A percentile compares a stretch with the other conserved stretches of the same genome.
Evolutionary conservation across 164 flowering plant genomes (phyloP).

Genomic region (Umbilicus rupestris): DNA sequence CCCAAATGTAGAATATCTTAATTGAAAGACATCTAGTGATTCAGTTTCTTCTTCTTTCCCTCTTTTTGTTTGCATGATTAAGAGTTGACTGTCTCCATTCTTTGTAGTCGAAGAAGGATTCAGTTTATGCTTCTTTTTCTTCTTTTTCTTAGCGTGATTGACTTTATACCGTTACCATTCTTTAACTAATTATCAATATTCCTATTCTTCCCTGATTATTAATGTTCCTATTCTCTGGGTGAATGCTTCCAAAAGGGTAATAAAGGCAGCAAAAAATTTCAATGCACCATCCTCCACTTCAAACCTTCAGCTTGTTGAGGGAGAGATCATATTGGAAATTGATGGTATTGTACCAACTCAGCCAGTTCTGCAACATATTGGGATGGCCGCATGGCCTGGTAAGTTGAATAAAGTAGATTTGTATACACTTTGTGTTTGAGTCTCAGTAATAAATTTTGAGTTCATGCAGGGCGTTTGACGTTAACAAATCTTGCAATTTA

Average conservation of each 20-base stretch:
- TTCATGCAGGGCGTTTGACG: constrained; percentile 55
- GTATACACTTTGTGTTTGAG: neutral
- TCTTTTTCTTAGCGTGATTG: neutral
- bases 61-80: neutral
- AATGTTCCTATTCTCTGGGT: neutral
- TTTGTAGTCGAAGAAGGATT: neutral
- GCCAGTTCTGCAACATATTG: constrained; percentile 83
- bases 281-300: constrained; percentile 27
- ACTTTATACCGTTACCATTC: neutral
- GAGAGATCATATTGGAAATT: constrained; percentile 60
- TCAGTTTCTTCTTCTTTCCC: neutral
- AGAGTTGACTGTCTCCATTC: neutral
- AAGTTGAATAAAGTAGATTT: constrained; percentile 10
- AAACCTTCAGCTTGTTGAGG: constrained; percentile 51
- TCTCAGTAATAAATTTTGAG: neutral
- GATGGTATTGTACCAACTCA: constrained; percentile 81
- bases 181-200: too few species aligned
- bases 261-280: constrained; percentile 39
- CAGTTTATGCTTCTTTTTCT: neutral
- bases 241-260: constrained; percentile 33
- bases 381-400: constrained; percentile 94
- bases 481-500: constrained; percentile 68
- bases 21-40: neutral
- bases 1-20: neutral
- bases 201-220: too few species aligned